phyloP scores from a whole-genome alignment of 352 stramenopile species.

The Globisporangium echinulatum region DNA sequence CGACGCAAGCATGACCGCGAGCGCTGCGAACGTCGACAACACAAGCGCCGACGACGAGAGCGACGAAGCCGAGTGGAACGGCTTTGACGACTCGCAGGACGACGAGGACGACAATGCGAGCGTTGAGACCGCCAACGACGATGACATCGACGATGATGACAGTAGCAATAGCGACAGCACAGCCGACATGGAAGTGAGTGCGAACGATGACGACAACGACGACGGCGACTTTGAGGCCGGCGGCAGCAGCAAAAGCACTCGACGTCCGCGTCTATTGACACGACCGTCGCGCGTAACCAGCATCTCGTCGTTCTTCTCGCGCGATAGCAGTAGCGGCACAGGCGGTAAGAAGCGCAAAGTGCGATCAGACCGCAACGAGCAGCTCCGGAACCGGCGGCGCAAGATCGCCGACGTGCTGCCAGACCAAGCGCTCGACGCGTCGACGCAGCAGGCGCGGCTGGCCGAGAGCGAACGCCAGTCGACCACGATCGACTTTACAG shows the following conservation, averaged over 20 bases:
- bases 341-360: conserved; percentile 20
- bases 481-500: conserved; percentile 26
- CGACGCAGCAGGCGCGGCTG: conserved; percentile 50
- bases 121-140: conserved; percentile 10
- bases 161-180: neutral
- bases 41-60: conserved; percentile 9
- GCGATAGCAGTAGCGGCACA: neutral
- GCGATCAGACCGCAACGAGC: conserved; percentile 14
- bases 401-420: conserved; percentile 59
- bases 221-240: conserved; percentile 4
- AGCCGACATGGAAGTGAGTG: neutral
- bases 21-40: neutral
- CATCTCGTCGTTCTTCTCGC: conserved; percentile 10
- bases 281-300: neutral
- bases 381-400: conserved; percentile 37
- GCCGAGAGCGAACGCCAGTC: conserved; percentile 50
- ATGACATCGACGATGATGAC: conserved; percentile 5
- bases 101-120: conserved; percentile 15
- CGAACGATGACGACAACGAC: conserved; percentile 3
- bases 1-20: too few species aligned
- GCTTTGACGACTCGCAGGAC: conserved; percentile 14
- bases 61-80: conserved; percentile 23
- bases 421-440: conserved; percentile 64
- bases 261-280: neutral
- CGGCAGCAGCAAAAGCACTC: neutral